phyloP scores from a whole-genome alignment of 345 rosid species.

The Fremontodendron californicum region DNA sequence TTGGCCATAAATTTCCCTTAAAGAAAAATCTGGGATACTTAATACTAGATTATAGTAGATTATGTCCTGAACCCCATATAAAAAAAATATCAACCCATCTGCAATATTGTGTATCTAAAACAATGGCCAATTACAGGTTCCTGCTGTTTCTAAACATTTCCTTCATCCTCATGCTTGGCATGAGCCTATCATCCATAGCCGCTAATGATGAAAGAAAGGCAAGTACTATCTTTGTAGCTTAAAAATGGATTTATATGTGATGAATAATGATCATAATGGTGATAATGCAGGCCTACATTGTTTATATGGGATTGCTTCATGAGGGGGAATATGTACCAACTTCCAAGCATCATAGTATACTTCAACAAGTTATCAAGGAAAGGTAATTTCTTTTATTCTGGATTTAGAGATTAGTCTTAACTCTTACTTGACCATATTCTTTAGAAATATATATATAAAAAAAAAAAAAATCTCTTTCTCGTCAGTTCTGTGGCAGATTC shows the following conservation, averaged over 20 bases:
- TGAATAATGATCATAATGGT: slow-evolving; percentile 1
- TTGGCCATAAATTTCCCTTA: too few species aligned
- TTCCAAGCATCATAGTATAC: slow-evolving; percentile 32
- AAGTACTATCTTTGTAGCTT: not conserved
- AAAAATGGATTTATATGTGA: not conserved
- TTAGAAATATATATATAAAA: not conserved
- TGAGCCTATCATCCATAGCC: not conserved
- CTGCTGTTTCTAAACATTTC: not conserved
- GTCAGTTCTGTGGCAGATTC: slow-evolving; percentile 22
- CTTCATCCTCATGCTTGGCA: not conserved
- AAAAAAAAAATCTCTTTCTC: not conserved
- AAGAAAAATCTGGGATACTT: too few species aligned
- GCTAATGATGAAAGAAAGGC: not conserved
- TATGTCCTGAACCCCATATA: not conserved
- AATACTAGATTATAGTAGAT: not conserved
- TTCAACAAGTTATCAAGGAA: slow-evolving; percentile 25
- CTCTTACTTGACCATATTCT: not conserved
- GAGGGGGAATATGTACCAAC: slow-evolving; percentile 17
- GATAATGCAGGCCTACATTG: slow-evolving; percentile 31
- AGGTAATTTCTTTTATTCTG: slow-evolving; percentile 18
- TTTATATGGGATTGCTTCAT: slow-evolving; percentile 42
- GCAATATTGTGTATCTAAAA: not conserved
- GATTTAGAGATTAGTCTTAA: not conserved
- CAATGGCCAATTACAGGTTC: not conserved
- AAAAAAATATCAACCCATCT: not conserved